These are phyloP conservation scores for Penicillium atrosanguineum DNA, from an alignment of 495 filamentous ascomycete genomes.

Conservation along the genomic window DNA sequence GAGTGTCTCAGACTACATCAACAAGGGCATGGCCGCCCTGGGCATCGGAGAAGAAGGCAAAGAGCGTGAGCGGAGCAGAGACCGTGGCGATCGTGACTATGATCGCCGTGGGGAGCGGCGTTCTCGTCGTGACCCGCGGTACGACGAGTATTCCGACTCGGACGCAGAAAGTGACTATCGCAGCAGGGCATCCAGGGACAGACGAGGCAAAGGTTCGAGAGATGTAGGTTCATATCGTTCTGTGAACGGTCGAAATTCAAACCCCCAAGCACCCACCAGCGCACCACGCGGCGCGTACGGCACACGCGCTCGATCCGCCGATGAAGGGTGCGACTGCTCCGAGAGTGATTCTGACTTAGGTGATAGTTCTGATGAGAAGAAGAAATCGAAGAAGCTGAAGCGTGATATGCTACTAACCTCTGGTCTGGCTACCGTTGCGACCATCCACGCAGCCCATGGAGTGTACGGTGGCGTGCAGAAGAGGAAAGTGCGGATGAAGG, in stretches of 20 bases:
- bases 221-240: slow-evolving; percentile 50
- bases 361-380: slow-evolving; percentile 75
- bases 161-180: slow-evolving; percentile 56
- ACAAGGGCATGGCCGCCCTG: slow-evolving; percentile 52
- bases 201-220: slow-evolving; percentile 47
- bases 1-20: slow-evolving; percentile 57
- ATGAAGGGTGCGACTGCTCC: slow-evolving; percentile 2
- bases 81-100: slow-evolving; percentile 23
- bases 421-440: slow-evolving; percentile 81
- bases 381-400: slow-evolving; percentile 71
- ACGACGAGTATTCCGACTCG: slow-evolving; percentile 36
- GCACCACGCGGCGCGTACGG: slow-evolving; percentile 14
- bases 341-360: slow-evolving; percentile 62
- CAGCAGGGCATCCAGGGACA: slow-evolving; percentile 29
- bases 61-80: slow-evolving; percentile 5
- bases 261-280: slow-evolving; percentile 15
- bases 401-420: slow-evolving; percentile 82
- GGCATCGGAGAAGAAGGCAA: slow-evolving; percentile 45
- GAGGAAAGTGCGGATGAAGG: slow-evolving; percentile 64
- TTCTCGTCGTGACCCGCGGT: slow-evolving; percentile 24
- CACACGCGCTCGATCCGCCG: slow-evolving; percentile 1
- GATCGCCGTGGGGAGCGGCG: slow-evolving; percentile 15
- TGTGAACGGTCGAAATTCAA: slow-evolving; percentile 11
- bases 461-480: slow-evolving; percentile 76
- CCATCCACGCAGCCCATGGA: slow-evolving; percentile 81